Percentiles rank a stretch among this genome's conserved stretches.
These are phyloP conservation scores for Mikania micrantha DNA, from an alignment of 129 eudicot species.

Conservation along the genomic window DNA sequence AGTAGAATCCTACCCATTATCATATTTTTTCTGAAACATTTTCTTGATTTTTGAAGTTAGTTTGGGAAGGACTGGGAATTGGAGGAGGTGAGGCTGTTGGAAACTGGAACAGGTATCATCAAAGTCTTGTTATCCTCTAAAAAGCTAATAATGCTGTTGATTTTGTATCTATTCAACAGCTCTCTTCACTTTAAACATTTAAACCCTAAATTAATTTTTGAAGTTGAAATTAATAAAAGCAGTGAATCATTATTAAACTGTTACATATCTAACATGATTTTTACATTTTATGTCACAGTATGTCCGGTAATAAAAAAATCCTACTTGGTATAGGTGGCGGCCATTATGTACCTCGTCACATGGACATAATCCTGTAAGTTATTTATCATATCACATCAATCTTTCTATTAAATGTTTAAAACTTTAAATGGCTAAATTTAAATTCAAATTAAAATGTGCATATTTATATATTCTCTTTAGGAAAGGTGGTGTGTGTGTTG, in stretches of 20 bases:
- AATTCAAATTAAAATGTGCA: not conserved
- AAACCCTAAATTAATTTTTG: not conserved
- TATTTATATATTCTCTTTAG: conserved; percentile 19
- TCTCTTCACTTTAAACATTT: not conserved
- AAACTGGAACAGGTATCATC: conserved; percentile 68
- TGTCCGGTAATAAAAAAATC: conserved; percentile 42
- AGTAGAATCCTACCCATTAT: not conserved
- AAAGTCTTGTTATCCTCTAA: not conserved
- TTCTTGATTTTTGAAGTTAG: conserved; percentile 41
- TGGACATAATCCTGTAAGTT: conserved; percentile 74
- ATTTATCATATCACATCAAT: not conserved
- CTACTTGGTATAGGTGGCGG: conserved; percentile 94
- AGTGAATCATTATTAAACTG: not conserved
- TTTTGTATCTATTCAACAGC: not conserved
- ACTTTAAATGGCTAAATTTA: not conserved
- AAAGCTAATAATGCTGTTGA: not conserved
- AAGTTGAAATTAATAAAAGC: not conserved
- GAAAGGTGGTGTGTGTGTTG: conserved; percentile 58
- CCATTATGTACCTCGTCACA: conserved; percentile 94
- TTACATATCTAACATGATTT: not conserved
- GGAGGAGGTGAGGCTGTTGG: conserved; percentile 76
- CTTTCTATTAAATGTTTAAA: not conserved
- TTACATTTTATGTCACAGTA: conserved; percentile 33
- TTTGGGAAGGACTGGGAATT: conserved; percentile 95
- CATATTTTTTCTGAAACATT: conserved; percentile 16